Evolutionary conservation across 140 eudicot species (phyloP).

Genomic region (Bidens hawaiensis): DNA sequence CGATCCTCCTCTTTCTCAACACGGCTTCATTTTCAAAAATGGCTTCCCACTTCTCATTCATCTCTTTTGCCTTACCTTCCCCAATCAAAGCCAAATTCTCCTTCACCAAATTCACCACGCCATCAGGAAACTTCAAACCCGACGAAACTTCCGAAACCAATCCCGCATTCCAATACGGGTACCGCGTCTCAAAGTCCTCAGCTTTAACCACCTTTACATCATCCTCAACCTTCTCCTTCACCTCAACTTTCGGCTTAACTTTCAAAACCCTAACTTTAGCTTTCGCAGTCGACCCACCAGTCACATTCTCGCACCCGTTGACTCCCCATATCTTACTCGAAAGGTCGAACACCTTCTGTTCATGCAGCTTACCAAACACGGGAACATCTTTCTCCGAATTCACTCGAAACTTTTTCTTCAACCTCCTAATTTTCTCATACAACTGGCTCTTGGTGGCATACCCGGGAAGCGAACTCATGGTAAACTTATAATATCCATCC

Average conservation of each 20-base stretch:
- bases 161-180: slow-evolving; percentile 31
- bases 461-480: slow-evolving; percentile 29
- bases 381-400: slow-evolving; percentile 39
- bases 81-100: slow-evolving; percentile 20
- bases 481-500: slow-evolving; percentile 40
- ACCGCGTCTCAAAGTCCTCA: slow-evolving; percentile 28
- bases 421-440: slow-evolving; percentile 49
- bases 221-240: slow-evolving; percentile 12
- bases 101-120: slow-evolving; percentile 12
- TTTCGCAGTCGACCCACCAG: slow-evolving; percentile 18
- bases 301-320: slow-evolving; percentile 16
- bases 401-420: slow-evolving; percentile 51
- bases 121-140: slow-evolving; percentile 22
- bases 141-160: slow-evolving; percentile 9
- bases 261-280: background rate
- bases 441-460: slow-evolving; percentile 41
- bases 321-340: slow-evolving; percentile 41
- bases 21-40: slow-evolving; percentile 11
- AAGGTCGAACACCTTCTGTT: slow-evolving; percentile 30
- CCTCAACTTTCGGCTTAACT: slow-evolving; percentile 15
- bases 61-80: slow-evolving; percentile 18
- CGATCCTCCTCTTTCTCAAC: slow-evolving; percentile 21
- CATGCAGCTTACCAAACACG: slow-evolving; percentile 42
- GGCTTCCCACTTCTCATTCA: slow-evolving; percentile 31
- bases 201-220: slow-evolving; percentile 2